These are phyloP conservation scores for Phaeosphaeria sp. DNA, from an alignment of 2,329 filamentous ascomycete genomes.

Conservation along the genomic window DNA sequence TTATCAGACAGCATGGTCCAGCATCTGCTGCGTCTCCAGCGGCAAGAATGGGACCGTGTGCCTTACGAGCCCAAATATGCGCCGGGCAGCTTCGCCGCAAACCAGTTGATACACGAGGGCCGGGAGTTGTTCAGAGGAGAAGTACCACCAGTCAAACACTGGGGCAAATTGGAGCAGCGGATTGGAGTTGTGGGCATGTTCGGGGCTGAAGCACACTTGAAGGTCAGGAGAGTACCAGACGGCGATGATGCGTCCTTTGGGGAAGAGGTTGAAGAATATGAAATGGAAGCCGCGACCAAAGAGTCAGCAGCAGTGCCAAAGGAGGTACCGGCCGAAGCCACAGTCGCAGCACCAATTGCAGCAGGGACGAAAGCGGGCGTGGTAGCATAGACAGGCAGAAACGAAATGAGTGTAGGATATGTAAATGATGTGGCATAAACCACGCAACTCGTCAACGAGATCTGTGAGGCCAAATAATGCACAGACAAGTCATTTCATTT, in stretches of 20 bases:
- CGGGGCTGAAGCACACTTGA: conserved; percentile 34
- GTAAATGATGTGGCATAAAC: neutral
- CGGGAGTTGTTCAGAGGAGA: conserved; percentile 43
- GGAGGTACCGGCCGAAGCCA: neutral
- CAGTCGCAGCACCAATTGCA: neutral
- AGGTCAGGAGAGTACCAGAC: conserved; percentile 31
- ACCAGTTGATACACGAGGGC: conserved; percentile 39
- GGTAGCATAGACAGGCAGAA: neutral
- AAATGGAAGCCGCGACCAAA: conserved; percentile 5
- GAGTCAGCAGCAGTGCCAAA: neutral
- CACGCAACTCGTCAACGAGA: neutral
- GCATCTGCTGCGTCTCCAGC: conserved; percentile 41
- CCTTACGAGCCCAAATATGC: conserved; percentile 45
- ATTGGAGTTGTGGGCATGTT: conserved; percentile 45
- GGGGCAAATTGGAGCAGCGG: conserved; percentile 35
- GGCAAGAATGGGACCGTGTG: conserved; percentile 44
- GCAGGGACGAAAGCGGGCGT: neutral
- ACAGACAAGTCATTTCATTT: neutral
- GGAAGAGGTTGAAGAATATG: conserved; percentile 14
- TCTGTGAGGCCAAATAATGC: neutral
- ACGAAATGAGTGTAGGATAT: neutral
- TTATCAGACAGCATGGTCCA: conserved; percentile 40
- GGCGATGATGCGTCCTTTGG: conserved; percentile 29
- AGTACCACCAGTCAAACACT: conserved; percentile 36
- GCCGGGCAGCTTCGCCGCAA: conserved; percentile 39